These are phyloP conservation scores for Colletotrichum graminicola DNA, from an alignment of 2,329 filamentous ascomycete species.

Conservation along the genomic window DNA sequence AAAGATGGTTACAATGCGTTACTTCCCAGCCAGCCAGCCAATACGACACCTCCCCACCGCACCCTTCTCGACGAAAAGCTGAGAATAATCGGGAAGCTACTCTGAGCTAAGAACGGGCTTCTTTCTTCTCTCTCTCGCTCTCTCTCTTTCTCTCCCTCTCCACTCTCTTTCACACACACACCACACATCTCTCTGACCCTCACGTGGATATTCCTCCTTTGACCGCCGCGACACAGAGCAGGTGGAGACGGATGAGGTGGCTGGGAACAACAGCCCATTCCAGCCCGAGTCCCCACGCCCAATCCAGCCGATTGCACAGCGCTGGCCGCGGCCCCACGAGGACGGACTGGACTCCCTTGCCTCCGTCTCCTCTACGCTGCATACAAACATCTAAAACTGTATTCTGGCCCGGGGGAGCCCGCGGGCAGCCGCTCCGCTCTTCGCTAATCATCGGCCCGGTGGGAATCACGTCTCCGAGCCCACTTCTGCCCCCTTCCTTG, in stretches of 20 bases:
- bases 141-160: not conserved
- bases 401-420: not conserved
- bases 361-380: no score
- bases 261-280: not conserved
- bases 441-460: not conserved
- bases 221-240: not conserved
- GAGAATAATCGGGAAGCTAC: not conserved
- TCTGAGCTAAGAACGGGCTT: not conserved
- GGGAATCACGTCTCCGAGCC: not conserved
- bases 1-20: no score
- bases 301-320: not conserved
- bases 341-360: not conserved
- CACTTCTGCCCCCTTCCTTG: not conserved
- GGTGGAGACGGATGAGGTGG: slow-evolving; percentile 11
- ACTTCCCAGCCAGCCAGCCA: not conserved
- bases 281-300: not conserved
- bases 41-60: not conserved
- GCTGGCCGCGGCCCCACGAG: slow-evolving; percentile 11
- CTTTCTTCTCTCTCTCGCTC: not conserved
- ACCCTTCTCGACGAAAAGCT: not conserved
- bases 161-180: no score
- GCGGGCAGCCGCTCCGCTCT: not conserved
- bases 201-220: not conserved
- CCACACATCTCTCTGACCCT: not conserved
- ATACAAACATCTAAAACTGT: no score